A percentile compares a stretch with the other conserved stretches of the same genome.
phyloP scores from a whole-genome alignment of 164 flowering plant species.

The Kingdonia uniflora region DNA sequence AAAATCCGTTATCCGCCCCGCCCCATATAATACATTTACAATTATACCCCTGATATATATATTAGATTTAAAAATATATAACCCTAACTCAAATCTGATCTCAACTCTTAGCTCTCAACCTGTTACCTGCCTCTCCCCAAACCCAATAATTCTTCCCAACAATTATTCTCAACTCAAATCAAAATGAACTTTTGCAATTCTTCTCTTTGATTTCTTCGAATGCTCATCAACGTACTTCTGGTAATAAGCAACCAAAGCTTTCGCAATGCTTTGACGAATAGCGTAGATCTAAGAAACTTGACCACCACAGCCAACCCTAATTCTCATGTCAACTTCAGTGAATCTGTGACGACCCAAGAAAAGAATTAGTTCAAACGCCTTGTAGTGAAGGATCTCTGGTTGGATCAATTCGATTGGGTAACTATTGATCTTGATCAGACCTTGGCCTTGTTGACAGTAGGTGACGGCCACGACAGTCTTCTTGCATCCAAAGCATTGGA shows the following conservation, averaged over 20 bases:
- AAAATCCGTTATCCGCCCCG: too few species aligned
- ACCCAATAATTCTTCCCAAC: too few species aligned
- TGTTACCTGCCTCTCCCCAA: too few species aligned
- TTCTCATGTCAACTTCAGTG: slow-evolving; percentile 17
- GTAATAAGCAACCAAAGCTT: slow-evolving; percentile 16
- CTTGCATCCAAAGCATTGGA: slow-evolving; percentile 17
- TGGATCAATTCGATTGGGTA: slow-evolving; percentile 13
- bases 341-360: slow-evolving; percentile 13
- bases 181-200: too few species aligned
- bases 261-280: slow-evolving; percentile 16
- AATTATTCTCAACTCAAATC: too few species aligned
- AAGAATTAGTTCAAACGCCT: slow-evolving; percentile 13
- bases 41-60: too few species aligned
- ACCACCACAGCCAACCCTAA: slow-evolving; percentile 18
- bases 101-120: too few species aligned
- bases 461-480: slow-evolving; percentile 15
- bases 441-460: slow-evolving; percentile 12
- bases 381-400: slow-evolving; percentile 17
- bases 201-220: slow-evolving; percentile 16
- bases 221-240: slow-evolving; percentile 19
- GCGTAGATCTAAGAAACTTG: slow-evolving; percentile 17
- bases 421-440: slow-evolving; percentile 15
- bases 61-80: too few species aligned
- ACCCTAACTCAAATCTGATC: too few species aligned
- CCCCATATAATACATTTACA: too few species aligned